Conservation (phyloP, 169 alveolate species). For the Eimeria acervulina region DNA sequence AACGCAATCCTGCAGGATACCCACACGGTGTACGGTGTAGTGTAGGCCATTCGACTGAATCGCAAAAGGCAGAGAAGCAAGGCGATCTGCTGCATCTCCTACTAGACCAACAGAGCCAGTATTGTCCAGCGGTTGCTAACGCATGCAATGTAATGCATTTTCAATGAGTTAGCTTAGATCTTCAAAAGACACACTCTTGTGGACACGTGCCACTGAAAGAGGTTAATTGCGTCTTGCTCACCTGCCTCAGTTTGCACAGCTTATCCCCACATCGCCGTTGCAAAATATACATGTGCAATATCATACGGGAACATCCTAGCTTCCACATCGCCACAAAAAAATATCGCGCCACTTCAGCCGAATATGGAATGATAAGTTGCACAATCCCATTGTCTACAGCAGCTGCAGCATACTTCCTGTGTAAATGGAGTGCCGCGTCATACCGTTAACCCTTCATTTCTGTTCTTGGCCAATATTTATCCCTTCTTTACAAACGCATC, state of each 20-base stretch:
- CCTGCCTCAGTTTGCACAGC: no score
- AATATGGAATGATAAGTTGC: background rate
- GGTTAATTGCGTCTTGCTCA: no score
- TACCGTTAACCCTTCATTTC: background rate
- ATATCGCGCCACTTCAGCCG: background rate
- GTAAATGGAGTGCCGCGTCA: background rate
- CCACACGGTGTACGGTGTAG: background rate
- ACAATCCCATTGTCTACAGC: background rate
- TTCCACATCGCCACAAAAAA: background rate
- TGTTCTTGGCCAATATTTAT: background rate
- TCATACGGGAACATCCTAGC: no score
- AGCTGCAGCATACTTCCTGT: constrained; percentile 8
- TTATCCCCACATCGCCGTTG: no score
- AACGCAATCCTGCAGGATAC: background rate
- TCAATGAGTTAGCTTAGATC: no score
- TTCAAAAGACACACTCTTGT: no score
- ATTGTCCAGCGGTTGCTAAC: background rate
- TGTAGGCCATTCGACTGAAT: background rate
- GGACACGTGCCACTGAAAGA: no score
- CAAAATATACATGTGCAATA: no score
- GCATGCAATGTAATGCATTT: background rate
- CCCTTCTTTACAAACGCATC: background rate
- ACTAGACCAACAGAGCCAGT: background rate
- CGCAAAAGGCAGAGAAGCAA: background rate
- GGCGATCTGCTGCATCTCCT: background rate